phyloP scores from a whole-genome alignment of 2,329 filamentous ascomycete species.

The Neopestalotiopsis sp. region DNA sequence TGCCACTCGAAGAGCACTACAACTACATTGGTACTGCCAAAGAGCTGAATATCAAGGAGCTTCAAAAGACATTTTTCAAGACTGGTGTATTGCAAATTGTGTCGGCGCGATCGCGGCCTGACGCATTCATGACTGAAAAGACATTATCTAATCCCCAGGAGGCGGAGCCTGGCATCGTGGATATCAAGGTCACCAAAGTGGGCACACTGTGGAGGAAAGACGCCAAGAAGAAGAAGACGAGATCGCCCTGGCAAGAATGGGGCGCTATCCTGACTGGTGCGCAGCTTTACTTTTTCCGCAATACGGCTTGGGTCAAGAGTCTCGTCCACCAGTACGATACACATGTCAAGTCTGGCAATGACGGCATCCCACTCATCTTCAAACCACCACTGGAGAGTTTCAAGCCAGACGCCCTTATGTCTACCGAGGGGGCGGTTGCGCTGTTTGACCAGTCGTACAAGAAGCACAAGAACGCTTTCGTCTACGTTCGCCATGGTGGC shows the following conservation, averaged over 20 bases:
- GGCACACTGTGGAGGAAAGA: conserved; percentile 95
- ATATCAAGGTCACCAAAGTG: conserved; percentile 97
- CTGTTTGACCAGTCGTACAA: conserved; percentile 86
- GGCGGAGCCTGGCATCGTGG: conserved; percentile 89
- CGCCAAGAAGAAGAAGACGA: conserved; percentile 87
- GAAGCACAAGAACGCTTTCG: conserved; percentile 94
- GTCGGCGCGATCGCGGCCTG: conserved; percentile 88
- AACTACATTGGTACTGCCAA: conserved; percentile 79
- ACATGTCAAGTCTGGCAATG: conserved; percentile 78
- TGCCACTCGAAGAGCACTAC: conserved; percentile 91
- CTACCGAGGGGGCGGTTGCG: conserved; percentile 90
- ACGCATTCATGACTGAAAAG: conserved; percentile 91
- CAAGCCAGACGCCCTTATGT: conserved; percentile 92
- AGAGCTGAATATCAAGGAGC: conserved; percentile 77
- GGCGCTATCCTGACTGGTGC: conserved; percentile 95
- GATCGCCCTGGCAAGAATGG: conserved; percentile 99
- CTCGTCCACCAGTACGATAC: conserved; percentile 87
- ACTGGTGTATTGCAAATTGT: conserved; percentile 94
- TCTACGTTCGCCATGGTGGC: conserved; percentile 85
- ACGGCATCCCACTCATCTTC: conserved; percentile 81
- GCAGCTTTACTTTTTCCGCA: conserved; percentile 95
- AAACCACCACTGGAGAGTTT: conserved; percentile 89
- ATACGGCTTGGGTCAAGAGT: conserved; percentile 89
- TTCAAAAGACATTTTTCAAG: conserved; percentile 89
- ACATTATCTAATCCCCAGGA: conserved; percentile 84